Base-by-base conservation (phyloP, 257 asterid genomes). In the Leptodermis oblonga region DNA sequence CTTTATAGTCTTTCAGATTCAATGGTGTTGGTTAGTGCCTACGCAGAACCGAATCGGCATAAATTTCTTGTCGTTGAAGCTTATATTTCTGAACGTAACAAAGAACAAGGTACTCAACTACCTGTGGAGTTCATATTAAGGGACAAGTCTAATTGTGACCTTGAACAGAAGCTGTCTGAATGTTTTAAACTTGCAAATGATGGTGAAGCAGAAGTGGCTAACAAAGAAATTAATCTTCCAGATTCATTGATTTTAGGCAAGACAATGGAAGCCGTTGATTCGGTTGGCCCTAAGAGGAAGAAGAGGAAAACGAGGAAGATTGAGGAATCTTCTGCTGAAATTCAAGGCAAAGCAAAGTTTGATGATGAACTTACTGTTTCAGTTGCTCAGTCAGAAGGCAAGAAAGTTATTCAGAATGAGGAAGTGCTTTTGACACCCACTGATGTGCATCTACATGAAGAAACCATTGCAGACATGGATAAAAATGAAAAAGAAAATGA, bases 1-100 rank as follows among this genome's bases (percentile, higher is more conserved):
- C 84, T 80, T 59, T 92, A 92, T 79, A 82, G 79, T 72, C 77
- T 92, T 33, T 83, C 95, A 0, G 96, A 90, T 45, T 43, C 61
- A 51, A 83, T 92, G 91, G 79, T 75, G 65, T 79, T 92, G 30
- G 62, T 68, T 72, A 76, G 80, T 72, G 91, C 77, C 2, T 88
- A 86, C 75, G 79, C 65, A 4, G 84, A 81, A 63, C 65, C 34
- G 18, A 69, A 81, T 30, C 59, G 67, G 20, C 70, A 46, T 48
- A 85, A 89, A 88, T 78, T 72, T 76, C 85, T 90, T 33, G 79
- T 78, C 25, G 87, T 74, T 15, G 88, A 82, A 69, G 86, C 73
- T 70, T 80, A 88, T 45, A 26, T 53, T 36, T 71, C 69, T 34
- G 42, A 61, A 28, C 26, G 41, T 76, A 26, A 49, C 7, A 26